Conservation (phyloP, 1,284 basidiomycete genomes). For the Prillingera fragicola region DNA sequence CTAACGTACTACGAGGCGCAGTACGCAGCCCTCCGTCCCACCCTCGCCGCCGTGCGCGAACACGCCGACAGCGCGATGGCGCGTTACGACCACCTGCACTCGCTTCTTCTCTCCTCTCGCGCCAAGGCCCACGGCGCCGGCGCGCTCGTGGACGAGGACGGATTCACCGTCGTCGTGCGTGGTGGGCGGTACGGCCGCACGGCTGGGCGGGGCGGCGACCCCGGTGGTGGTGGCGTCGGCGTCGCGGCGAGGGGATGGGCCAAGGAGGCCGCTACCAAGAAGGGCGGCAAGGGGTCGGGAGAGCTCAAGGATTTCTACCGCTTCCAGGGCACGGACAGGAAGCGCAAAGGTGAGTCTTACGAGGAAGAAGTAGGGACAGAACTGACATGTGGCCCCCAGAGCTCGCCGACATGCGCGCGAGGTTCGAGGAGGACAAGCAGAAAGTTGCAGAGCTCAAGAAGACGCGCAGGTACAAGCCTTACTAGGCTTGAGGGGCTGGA, state of each 20-base stretch:
- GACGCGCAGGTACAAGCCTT: slow-evolving; percentile 74
- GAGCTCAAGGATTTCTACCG: slow-evolving; percentile 63
- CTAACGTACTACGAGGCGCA: slow-evolving; percentile 62
- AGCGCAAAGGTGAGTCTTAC: slow-evolving; percentile 62
- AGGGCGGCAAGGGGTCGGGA: slow-evolving; percentile 64
- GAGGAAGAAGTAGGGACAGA: background rate
- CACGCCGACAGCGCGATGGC: slow-evolving; percentile 73
- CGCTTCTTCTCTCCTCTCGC: slow-evolving; percentile 41
- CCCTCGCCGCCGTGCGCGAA: slow-evolving; percentile 61
- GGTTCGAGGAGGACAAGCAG: slow-evolving; percentile 81
- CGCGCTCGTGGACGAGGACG: slow-evolving; percentile 80
- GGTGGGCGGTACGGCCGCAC: slow-evolving; percentile 83
- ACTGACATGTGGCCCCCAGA: slow-evolving; percentile 47
- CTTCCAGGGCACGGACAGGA: slow-evolving; percentile 82
- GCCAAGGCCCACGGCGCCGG: slow-evolving; percentile 58
- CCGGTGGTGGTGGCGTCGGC: slow-evolving; percentile 60
- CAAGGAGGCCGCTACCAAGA: slow-evolving; percentile 50
- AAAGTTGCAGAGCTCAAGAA: slow-evolving; percentile 75
- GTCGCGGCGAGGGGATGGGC: slow-evolving; percentile 61
- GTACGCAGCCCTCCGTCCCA: slow-evolving; percentile 63
- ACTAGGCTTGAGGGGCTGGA: slow-evolving; percentile 57
- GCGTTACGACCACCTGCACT: slow-evolving; percentile 65
- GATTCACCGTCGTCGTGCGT: slow-evolving; percentile 81
- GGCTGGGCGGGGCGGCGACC: slow-evolving; percentile 73
- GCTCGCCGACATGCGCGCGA: slow-evolving; percentile 67